Evolutionary conservation across 2,329 filamentous ascomycete species (phyloP).

Genomic region (Penicillium sp.): DNA sequence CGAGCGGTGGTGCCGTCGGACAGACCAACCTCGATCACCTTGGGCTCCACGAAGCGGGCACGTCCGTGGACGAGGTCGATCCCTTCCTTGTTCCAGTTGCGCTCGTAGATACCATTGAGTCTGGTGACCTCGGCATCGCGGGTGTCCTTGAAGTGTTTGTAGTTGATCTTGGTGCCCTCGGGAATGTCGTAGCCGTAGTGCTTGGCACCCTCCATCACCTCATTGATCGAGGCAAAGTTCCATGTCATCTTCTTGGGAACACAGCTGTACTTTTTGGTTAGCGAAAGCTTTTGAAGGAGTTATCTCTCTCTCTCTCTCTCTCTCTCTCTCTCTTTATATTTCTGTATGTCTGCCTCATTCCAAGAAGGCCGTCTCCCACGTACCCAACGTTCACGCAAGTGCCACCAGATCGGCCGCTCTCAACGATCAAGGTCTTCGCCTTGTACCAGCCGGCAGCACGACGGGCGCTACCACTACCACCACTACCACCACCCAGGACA

Average conservation of each 20-base stretch:
- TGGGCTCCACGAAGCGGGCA: conserved; percentile 41
- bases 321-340: no score
- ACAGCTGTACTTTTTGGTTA: conserved; percentile 33
- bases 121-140: conserved; percentile 42
- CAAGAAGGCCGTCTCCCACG: conserved; percentile 10
- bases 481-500: conserved; percentile 50
- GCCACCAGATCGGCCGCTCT: conserved; percentile 45
- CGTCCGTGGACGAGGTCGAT: conserved; percentile 47
- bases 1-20: conserved; percentile 36
- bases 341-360: no score
- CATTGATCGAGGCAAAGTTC: conserved; percentile 47
- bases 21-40: conserved; percentile 41
- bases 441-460: conserved; percentile 49
- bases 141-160: conserved; percentile 43
- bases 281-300: neutral
- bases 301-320: no score
- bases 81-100: conserved; percentile 46
- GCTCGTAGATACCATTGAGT: conserved; percentile 46
- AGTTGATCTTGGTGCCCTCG: conserved; percentile 39
- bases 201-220: conserved; percentile 41
- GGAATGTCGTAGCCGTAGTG: conserved; percentile 47
- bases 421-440: conserved; percentile 47
- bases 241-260: conserved; percentile 51
- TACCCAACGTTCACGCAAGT: conserved; percentile 52
- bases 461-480: conserved; percentile 46